These are phyloP conservation scores for Volvox reticuliferus DNA, from an alignment of 139 green algal species.

Conservation along the genomic window DNA sequence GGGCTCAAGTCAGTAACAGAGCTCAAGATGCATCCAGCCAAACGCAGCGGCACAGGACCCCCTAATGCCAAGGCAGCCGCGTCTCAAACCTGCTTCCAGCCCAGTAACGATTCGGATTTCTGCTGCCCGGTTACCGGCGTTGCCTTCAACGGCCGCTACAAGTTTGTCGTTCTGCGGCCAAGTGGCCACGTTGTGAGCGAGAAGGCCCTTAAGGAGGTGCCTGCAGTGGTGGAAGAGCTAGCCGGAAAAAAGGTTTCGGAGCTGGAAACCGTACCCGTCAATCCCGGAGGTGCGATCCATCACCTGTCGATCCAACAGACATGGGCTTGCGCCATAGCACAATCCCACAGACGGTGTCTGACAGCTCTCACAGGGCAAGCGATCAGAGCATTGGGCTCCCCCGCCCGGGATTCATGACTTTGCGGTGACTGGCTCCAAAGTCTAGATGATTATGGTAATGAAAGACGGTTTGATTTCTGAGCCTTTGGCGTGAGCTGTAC, in stretches of 20 bases:
- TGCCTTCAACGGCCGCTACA: constrained; percentile 76
- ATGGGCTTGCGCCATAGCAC: too few relatives aligned
- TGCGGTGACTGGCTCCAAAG: too few relatives aligned
- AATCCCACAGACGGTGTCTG: too few relatives aligned
- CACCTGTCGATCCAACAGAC: too few relatives aligned
- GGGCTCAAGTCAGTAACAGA: constrained; percentile 76
- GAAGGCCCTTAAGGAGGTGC: constrained; percentile 83
- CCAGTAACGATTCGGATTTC: constrained; percentile 62
- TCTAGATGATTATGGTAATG: too few relatives aligned
- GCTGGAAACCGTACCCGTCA: constrained; percentile 71
- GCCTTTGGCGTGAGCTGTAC: too few relatives aligned
- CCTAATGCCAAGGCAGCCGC: constrained; percentile 2
- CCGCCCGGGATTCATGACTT: too few relatives aligned
- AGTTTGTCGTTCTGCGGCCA: constrained; percentile 67
- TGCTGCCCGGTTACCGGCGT: constrained; percentile 82
- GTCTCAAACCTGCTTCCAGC: constrained; percentile 22
- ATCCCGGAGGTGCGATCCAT: constrained; percentile 60
- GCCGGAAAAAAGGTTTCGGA: constrained; percentile 45
- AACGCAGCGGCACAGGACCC: not conserved
- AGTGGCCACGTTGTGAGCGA: constrained; percentile 84
- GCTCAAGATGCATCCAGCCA: constrained; percentile 66
- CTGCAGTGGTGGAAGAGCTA: constrained; percentile 68
- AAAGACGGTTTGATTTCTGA: too few relatives aligned
- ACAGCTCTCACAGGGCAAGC: too few relatives aligned
- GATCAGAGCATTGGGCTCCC: too few relatives aligned